Evolutionary conservation across 2,329 filamentous ascomycete species (phyloP).

Genomic region (Alternaria brassicicola): DNA sequence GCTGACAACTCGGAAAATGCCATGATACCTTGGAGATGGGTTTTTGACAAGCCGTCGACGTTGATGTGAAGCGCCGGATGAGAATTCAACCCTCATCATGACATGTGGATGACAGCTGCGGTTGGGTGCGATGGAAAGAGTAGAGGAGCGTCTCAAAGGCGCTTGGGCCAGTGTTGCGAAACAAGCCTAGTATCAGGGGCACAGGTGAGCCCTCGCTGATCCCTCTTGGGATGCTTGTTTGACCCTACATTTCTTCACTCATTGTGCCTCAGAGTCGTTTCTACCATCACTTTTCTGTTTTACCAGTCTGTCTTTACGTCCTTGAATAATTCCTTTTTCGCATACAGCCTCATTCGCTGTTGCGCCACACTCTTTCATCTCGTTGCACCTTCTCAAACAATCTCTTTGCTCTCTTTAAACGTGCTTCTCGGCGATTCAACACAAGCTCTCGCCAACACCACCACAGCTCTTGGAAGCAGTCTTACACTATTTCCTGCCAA

Average conservation of each 20-base stretch:
- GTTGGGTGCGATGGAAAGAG: neutral
- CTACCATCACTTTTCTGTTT: conserved; percentile 37
- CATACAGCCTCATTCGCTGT: conserved; percentile 29
- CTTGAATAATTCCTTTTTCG: conserved; percentile 27
- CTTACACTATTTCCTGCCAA: conserved; percentile 40
- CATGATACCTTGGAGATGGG: neutral
- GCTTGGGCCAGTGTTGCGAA: conserved; percentile 23
- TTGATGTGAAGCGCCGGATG: neutral
- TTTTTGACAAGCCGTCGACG: neutral
- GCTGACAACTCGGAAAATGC: neutral
- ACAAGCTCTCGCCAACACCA: conserved; percentile 35
- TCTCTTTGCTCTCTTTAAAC: conserved; percentile 18
- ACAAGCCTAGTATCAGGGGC: conserved; percentile 37
- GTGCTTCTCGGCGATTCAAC: conserved; percentile 31
- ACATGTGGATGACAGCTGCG: neutral
- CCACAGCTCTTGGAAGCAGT: conserved; percentile 32
- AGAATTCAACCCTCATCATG: neutral
- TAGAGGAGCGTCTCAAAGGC: neutral
- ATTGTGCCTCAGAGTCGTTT: conserved; percentile 43
- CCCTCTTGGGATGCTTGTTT: conserved; percentile 34
- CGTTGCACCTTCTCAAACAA: conserved; percentile 14
- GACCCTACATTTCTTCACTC: conserved; percentile 39
- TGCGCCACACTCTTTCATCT: conserved; percentile 32
- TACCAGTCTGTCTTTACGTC: conserved; percentile 39
- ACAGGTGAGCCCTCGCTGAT: conserved; percentile 26